Base-by-base conservation (phyloP, 768 basidiomycete species). In the Arthromyces matolae region DNA sequence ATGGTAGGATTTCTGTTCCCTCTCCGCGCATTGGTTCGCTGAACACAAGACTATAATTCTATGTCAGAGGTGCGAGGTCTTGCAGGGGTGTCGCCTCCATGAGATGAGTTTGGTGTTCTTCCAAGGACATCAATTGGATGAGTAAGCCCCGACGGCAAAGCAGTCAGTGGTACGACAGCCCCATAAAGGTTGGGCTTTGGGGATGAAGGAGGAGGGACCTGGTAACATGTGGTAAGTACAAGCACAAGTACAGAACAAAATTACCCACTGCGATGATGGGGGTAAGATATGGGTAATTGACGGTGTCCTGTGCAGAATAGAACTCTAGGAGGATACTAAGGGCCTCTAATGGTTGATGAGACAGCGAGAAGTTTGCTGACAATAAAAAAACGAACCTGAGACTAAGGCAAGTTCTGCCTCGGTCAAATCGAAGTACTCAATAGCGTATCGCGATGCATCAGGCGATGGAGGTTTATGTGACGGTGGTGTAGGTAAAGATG, bases 401-500 rank as follows among this genome's bases (percentile, higher is more conserved):
- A 89, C 75, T 39, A 71, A 66, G 16, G 63, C 63, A 32, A 86
- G 66, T 56, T 90, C 83, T 25, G 65, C 57, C 49, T 84, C 79
- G 44, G 69, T 76, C 50, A 91, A 77, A 10, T 75, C 74, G 59
- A 84, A 86, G 59, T 81, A 72, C 53, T 86, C 83, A 35, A 88
- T 68, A 8, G 78, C 84, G 59, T 81, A 80, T 49, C 86, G 76
- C 32, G 80, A 77, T 16, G 79, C 78, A 58, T 86, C 83, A 41
- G 86, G 85, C 29, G 84, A 86, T 29, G 79, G 71, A 14, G 85
- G 78, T 55, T 88, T 83, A 57, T 88, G 79, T 19, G 86, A 82
- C 19, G 89, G 89, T 27, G 89, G 89, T 5, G 87, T 90, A 41
- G 86, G 89, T 53, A 91, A 74, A 18, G 86, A 87, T 36, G 84